phyloP scores from a whole-genome alignment of 306 rosid species.

The Datisca glomerata region DNA sequence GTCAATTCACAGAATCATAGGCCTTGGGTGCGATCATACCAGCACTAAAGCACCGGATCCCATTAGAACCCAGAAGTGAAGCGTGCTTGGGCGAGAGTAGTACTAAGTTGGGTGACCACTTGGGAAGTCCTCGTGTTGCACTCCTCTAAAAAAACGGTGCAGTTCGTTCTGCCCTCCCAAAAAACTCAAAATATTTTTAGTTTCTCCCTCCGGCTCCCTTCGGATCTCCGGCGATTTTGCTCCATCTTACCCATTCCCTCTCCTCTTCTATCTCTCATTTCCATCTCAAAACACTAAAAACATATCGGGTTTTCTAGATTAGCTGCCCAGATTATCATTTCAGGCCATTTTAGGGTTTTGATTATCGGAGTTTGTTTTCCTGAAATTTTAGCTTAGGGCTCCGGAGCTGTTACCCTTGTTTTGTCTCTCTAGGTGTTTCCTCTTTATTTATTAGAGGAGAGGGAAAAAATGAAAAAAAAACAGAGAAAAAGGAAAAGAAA shows the following conservation, averaged over 20 bases:
- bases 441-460: not conserved
- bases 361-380: not conserved
- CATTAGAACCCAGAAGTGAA: too few species aligned
- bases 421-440: not conserved
- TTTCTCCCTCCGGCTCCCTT: conserved; percentile 5
- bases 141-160: too few species aligned
- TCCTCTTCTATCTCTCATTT: conserved; percentile 2
- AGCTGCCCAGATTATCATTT: not conserved
- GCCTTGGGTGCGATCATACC: too few species aligned
- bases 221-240: conserved; percentile 29
- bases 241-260: too few species aligned
- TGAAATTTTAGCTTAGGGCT: conserved; percentile 4
- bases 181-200: conserved; percentile 7
- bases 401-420: not conserved
- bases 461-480: conserved; percentile 1
- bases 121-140: too few species aligned
- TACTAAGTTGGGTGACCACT: too few species aligned
- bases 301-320: not conserved
- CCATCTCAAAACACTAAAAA: conserved; percentile 9
- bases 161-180: conserved; percentile 56
- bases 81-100: too few species aligned
- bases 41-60: too few species aligned
- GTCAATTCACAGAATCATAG: too few species aligned
- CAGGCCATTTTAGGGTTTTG: conserved; percentile 8
- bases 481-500: not conserved